A percentile compares a stretch with the other conserved stretches of the same genome.
Evolutionary conservation across 2,329 filamentous ascomycete genomes (phyloP).

Genomic region (Metarhizium anisopliae): DNA sequence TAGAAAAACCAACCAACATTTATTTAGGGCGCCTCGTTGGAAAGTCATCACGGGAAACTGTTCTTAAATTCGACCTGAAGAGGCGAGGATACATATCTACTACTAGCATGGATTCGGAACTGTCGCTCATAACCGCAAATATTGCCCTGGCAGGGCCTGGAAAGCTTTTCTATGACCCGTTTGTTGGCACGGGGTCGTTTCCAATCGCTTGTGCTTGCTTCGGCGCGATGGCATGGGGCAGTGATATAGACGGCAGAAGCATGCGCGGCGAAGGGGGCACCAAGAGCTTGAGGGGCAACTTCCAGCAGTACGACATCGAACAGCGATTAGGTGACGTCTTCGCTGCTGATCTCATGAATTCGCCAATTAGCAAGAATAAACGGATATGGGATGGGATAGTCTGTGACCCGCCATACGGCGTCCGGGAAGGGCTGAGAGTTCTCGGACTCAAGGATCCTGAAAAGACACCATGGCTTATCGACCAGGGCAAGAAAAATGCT

Average conservation of each 20-base stretch:
- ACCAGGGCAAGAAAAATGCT: constrained; percentile 62
- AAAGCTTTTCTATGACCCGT: constrained; percentile 87
- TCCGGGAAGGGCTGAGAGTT: constrained; percentile 84
- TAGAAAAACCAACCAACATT: constrained; percentile 46
- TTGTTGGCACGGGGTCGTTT: constrained; percentile 92
- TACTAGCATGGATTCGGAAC: constrained; percentile 93
- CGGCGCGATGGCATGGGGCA: constrained; percentile 73
- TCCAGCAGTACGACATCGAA: constrained; percentile 69
- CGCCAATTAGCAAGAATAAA: constrained; percentile 53
- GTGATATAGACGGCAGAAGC: constrained; percentile 87
- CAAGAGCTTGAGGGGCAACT: constrained; percentile 57
- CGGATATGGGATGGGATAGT: constrained; percentile 79
- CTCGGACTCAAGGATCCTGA: constrained; percentile 65
- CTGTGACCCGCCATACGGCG: constrained; percentile 93
- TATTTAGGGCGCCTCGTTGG: constrained; percentile 68
- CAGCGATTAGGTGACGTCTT: constrained; percentile 67
- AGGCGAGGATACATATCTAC: constrained; percentile 90
- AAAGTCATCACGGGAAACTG: constrained; percentile 55
- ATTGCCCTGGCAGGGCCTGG: constrained; percentile 75
- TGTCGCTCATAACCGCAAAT: constrained; percentile 86
- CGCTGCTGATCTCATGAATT: constrained; percentile 79
- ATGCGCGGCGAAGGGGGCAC: constrained; percentile 62
- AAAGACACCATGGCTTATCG: constrained; percentile 50
- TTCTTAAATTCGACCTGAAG: constrained; percentile 78
- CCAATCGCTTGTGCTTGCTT: constrained; percentile 85